Base-by-base conservation (phyloP, 2,329 filamentous ascomycete species). In the Huntiella bhutanensis region DNA sequence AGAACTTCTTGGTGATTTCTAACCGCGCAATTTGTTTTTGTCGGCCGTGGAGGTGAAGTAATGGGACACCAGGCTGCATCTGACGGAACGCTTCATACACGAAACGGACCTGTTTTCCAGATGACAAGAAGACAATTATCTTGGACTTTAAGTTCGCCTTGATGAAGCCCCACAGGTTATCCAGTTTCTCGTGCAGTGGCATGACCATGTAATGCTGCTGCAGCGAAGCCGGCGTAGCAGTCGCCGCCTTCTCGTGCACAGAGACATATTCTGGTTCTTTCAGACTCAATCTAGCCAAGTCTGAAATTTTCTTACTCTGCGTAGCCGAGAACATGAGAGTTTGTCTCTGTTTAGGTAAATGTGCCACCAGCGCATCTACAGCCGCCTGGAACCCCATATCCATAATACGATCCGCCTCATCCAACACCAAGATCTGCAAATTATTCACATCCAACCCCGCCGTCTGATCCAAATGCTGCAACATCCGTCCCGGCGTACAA, bases 271-370 rank as follows among this genome's bases (percentile, higher is more conserved):
- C 86, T 11, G 91, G 88, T 45, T 96, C 83, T 54, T 80, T 76
- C 28, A 98, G 68, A 57, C 84, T 93, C 51, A 98, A 63, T 41
- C 91, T 75, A 1, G 88, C 88, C 47, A 98, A 69, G 60, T 98
- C 91, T 0, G 84, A 92, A 1, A 98, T 83, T 58, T 82, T 84
- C 57, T 86, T 92, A 53, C 87, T 96, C 62, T 98, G 91, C 0
- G 91, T 98, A 0, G 91, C 91, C 57, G 83, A 92, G 67, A 96
- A 98, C 7, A 98, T 74, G 58, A 98, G 70, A 0, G 91, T 98
- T 63, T 98, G 91, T 51, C 91, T 71, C 22, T 80, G 67, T 55
- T 76, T 79, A 1, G 91, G 91, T 1, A 98, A 68, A 58, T 96
- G 92, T 51, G 93, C 86, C 22, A 98, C 65, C 43, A 98, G 82